phyloP scores from a whole-genome alignment of 371 early-diverging fungal species.

The Capillidium rhysosporum region DNA sequence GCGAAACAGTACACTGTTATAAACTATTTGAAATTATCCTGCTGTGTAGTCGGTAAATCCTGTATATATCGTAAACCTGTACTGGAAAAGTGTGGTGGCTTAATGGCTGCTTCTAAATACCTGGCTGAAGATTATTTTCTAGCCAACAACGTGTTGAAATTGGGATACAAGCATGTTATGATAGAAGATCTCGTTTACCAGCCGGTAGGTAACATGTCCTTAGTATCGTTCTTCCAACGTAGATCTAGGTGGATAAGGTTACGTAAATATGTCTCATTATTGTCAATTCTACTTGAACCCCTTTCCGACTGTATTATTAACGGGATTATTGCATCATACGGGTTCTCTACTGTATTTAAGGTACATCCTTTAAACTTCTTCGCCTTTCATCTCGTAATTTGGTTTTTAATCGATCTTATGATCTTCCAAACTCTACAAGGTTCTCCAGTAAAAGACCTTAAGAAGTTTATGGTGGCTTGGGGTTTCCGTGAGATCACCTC shows the following conservation, averaged over 20 bases:
- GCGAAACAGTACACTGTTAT: slow-evolving; percentile 85
- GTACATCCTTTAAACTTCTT: slow-evolving; percentile 26
- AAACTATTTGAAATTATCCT: slow-evolving; percentile 59
- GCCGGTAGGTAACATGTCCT: slow-evolving; percentile 44
- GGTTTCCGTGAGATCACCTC: slow-evolving; percentile 56
- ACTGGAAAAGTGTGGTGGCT: slow-evolving; percentile 59
- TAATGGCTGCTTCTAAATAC: slow-evolving; percentile 63
- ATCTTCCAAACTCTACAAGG: slow-evolving; percentile 27
- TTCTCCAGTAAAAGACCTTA: slow-evolving; percentile 12
- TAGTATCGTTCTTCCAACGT: slow-evolving; percentile 54
- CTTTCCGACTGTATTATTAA: slow-evolving; percentile 71
- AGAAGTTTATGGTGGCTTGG: slow-evolving; percentile 33
- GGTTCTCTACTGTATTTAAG: slow-evolving; percentile 23
- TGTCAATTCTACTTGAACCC: slow-evolving; percentile 75
- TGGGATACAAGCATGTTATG: slow-evolving; percentile 64
- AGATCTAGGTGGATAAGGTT: slow-evolving; percentile 81
- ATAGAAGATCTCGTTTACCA: slow-evolving; percentile 70
- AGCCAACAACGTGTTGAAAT: slow-evolving; percentile 62
- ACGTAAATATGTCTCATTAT: slow-evolving; percentile 71
- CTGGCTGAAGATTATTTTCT: slow-evolving; percentile 91
- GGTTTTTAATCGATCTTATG: slow-evolving; percentile 46
- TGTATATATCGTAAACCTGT: slow-evolving; percentile 75
- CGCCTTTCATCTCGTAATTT: slow-evolving; percentile 37
- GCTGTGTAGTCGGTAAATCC: slow-evolving; percentile 87
- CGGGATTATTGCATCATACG: slow-evolving; percentile 49